Percentiles rank a stretch among this genome's conserved stretches.
These are phyloP conservation scores for Schizosaccharomyces japonicus DNA, from an alignment of 805 yeast genomes.

Conservation along the genomic window DNA sequence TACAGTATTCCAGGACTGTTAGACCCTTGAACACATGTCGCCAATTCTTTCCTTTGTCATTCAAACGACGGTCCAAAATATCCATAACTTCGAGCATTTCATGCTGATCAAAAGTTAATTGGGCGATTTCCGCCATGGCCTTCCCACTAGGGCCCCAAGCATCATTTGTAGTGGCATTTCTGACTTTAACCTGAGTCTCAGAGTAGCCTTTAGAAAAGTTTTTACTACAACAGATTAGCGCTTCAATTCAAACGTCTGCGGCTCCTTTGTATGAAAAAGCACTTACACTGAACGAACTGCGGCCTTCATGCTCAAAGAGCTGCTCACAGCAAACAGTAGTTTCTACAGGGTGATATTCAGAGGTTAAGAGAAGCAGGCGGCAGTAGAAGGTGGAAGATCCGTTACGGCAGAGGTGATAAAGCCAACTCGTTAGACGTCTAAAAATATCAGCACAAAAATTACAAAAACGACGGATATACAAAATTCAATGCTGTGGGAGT, in stretches of 20 bases:
- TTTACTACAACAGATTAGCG: slow-evolving; percentile 22
- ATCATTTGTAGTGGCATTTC: slow-evolving; percentile 82
- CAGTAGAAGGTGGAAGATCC: no score
- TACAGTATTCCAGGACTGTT: slow-evolving; percentile 68
- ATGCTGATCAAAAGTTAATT: slow-evolving; percentile 40
- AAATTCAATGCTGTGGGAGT: no score
- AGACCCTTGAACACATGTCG: slow-evolving; percentile 81
- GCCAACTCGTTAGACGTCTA: no score
- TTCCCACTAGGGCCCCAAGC: slow-evolving; percentile 58
- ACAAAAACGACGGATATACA: no score
- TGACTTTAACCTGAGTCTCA: slow-evolving; percentile 59
- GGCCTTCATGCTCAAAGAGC: slow-evolving; percentile 1
- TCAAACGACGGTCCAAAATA: slow-evolving; percentile 71
- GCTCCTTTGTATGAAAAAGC: no score
- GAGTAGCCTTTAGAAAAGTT: slow-evolving; percentile 81
- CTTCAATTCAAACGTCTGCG: no score
- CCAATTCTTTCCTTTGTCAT: slow-evolving; percentile 94
- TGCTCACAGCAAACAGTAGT: no score
- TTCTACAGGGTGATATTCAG: no score
- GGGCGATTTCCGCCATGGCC: slow-evolving; percentile 66
- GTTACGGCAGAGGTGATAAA: no score
- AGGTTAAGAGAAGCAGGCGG: no score
- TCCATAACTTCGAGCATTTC: slow-evolving; percentile 82
- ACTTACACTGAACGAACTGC: slow-evolving; percentile 2
- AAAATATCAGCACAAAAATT: no score